Base-by-base conservation (phyloP, 192 early-diverging fungal genomes). In the Podila epigama region DNA sequence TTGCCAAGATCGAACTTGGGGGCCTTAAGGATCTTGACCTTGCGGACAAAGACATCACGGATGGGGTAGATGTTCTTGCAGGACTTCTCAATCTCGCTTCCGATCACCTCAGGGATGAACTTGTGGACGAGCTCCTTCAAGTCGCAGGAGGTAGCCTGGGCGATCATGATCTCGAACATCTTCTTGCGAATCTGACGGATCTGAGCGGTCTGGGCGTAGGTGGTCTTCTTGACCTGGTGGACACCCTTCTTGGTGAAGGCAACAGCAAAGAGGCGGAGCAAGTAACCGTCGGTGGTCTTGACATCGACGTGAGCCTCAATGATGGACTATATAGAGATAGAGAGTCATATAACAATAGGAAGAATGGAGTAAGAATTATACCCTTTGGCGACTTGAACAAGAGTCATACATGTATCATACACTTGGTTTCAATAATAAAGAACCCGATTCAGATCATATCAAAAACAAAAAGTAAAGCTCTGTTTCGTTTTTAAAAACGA, bases 221-320 rank as follows among this genome's bases (percentile, higher is more conserved):
- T 96, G 81, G 97, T 98, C 90, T 96, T 96, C 89, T 90, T 91
- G 84, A 96, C 84, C 91, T 99, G 98, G 91, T 95, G 91, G 57
- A 85, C 84, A 81, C 93, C 92, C 70, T 92, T 91, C 85, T 92
- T 89, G 87, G 97, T 99, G 92, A 98, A 98, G 65, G 91, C 96
- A 81, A 98, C 93, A 79, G 90, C 90, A 80, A 99, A 99, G 79
- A 98, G 87, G 81, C 98, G 97, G 80, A 99, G 83, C 60, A 98
- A 87, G 92, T 99, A 99, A 70, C 98, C 98, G 86, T 99, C 98
- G 71, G 98, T 97, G 85, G 98, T 99, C 93, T 99, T 99, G 89
- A 98, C 94, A 85, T 99, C 97, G 29, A 96, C 90, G 84, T 93
- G 90, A 64, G 96, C 96, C 91, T 99, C 97, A 60, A 99, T 96